Conservation (phyloP, 139 green algal species). For the Mesostigma viride region DNA sequence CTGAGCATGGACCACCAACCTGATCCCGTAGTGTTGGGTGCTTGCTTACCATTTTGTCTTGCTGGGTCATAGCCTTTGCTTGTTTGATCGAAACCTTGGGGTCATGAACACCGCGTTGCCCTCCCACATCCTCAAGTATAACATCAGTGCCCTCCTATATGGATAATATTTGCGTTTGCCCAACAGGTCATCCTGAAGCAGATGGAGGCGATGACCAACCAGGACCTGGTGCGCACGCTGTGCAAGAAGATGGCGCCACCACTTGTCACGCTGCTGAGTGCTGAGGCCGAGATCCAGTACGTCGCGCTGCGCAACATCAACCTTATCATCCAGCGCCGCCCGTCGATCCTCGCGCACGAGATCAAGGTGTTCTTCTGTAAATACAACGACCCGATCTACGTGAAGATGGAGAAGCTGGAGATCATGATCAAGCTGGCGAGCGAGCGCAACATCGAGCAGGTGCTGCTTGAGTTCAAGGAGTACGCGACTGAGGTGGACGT, state of each 20-base stretch:
- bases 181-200: constrained; percentile 62
- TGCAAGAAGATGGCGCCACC: constrained; percentile 88
- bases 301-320: constrained; percentile 96
- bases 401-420: constrained; percentile 99
- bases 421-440: constrained; percentile 89
- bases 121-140: not conserved
- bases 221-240: constrained; percentile 48
- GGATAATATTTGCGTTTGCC: not conserved
- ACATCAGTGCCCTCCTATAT: not conserved
- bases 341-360: constrained; percentile 65
- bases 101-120: not conserved
- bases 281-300: constrained; percentile 93
- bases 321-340: constrained; percentile 81
- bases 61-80: not conserved
- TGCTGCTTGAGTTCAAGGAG: constrained; percentile 97
- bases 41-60: constrained; percentile 2
- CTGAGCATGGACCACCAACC: too few species aligned
- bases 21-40: too few species aligned
- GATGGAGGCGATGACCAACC: constrained; percentile 52
- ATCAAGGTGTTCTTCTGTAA: constrained; percentile 99
- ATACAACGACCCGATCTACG: constrained; percentile 98
- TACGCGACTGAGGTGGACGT: constrained; percentile 98
- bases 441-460: constrained; percentile 88
- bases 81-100: not conserved
- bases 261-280: constrained; percentile 88